Base-by-base conservation (phyloP, 2,329 filamentous ascomycete species). In the Gnomoniopsis sp. region DNA sequence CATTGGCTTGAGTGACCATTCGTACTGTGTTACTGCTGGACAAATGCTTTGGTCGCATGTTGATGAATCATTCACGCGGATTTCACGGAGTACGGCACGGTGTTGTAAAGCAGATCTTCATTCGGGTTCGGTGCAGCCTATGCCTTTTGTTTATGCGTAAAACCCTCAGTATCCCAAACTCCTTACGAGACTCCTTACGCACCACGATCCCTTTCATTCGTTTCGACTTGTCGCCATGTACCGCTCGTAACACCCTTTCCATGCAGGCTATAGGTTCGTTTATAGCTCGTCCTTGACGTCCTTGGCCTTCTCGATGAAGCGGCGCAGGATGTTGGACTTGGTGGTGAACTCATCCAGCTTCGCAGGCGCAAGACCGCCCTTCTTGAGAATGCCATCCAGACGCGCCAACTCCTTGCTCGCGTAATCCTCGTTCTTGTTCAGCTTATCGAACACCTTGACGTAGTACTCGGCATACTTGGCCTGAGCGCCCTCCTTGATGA, bases 381-480 rank as follows among this genome's bases (percentile, higher is more conserved):
- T 96, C 76, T 85, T 83, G 63, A 97, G 78, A 66, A 98, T 84
- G 66, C 88, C 86, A 67, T 91, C 83, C 62, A 98, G 81, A 64
- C 93, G 85, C 62, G 86, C 82, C 63, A 93, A 79, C 81, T 98
- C 93, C 86, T 96, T 98, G 71, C 85, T 78, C 51, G 87, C 91
- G 70, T 91, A 97, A 54, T 80, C 88, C 62, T 89, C 81, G 77
- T 89, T 96, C 74, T 88, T 81, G 71, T 79, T 81, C 64, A 95
- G 78, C 86, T 97, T 98, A 72, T 90, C 85, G 62, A 95, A 89
- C 56, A 96, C 92, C 72, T 90, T 91, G 72, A 95, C 81, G 75
- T 99, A 98, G 84, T 99, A 99, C 76, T 93, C 84, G 49, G 91
- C 91, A 71, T 93, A 96, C 79, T 90, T 91, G 74, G 88, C 75